Evolutionary conservation across 2,329 filamentous ascomycete genomes (phyloP), one percentile per base, ranked within the genome.

Genomic region (Cladosporium oxysporum): DNA sequence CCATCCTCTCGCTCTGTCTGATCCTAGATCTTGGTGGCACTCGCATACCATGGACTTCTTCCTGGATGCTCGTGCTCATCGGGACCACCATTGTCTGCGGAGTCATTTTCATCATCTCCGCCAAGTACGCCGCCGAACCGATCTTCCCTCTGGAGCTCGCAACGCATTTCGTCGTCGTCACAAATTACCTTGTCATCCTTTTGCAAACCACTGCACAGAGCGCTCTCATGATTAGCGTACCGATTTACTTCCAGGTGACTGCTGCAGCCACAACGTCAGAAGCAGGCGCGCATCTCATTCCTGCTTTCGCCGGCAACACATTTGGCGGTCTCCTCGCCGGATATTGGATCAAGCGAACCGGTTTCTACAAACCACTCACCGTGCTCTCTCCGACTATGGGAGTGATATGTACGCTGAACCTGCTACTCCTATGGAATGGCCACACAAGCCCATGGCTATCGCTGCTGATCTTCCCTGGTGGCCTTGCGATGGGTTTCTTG

Each of bases 161-260:
- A 16, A 74, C 73, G 5, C 78, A 84, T 18, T 79, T 81, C 53
- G 84, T 86, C 60, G 83, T 87, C 0, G 76, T 87, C 4, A 79
- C 83, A 1, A 82, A 84, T 0, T 87, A 86, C 66, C 66, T 84
- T 0, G 83, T 88, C 44, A 79, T 82, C 26, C 77, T 79, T 2
- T 76, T 85, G 0, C 88, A 90, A 68, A 77, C 80, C 0, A 81
- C 82, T 0, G 85, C 87, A 0, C 90, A 91, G 71, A 75, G 87
- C 10, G 84, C 82, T 0, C 83, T 87, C 73, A 88, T 91, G 85
- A 88, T 87, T 63, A 83, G 84, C 0, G 83, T 91, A 0, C 90
- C 90, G 0, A 76, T 91, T 0, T 91, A 91, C 76, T 92, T 91
- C 69, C 87, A 90, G 66, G 84, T 89, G 0, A 88, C 88, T 0